Evolutionary conservation across 768 basidiomycete genomes (phyloP), one percentile per base, ranked within the genome.

Genomic region (Rhodotorula graminis): DNA sequence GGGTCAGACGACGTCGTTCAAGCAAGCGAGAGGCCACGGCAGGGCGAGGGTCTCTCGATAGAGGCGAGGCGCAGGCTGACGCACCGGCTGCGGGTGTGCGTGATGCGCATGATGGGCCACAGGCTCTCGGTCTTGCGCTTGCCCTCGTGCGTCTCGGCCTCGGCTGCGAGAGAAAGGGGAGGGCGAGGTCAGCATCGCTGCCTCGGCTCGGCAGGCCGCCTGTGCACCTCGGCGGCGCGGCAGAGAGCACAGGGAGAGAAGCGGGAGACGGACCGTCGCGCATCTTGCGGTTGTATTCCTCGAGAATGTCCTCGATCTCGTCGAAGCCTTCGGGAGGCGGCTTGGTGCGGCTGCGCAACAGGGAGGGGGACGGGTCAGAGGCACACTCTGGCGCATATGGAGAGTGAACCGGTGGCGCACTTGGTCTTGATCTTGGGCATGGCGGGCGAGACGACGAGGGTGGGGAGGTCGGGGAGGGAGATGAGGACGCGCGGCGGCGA

Each of bases 281-380:
- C 96, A 99, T 99, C 84, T 96, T 98, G 84, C 93, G 92, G 57
- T 92, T 91, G 81, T 98, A 99, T 82, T 98, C 96, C 77, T 98
- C 96, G 76, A 98, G 89, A 77, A 97, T 89, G 90, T 95, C 81
- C 71, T 79, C 73, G 73, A 70, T 66, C 37, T 97, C 94, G 80
- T 98, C 95, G 77, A 86, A 97, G 21, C 95, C 95, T 81, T 95
- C 93, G 67, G 95, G 95, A 55, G 94, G 93, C 64, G 87, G 86
- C 85, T 93, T 97, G 7, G 95, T 97, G 78, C 94, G 88, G 64
- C 69, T 73, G 64, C 37, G 33, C 25, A 7, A 3, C 23, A 8
- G 18, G 31, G 11, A 8, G 1, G 3, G 18, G 8, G 1, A 0
- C 2, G 14, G 33, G 33, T 33, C 31, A 57, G 56, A 12, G 56